Percentiles rank a stretch among this genome's conserved stretches.
Conservation (phyloP, 2,329 filamentous ascomycete genomes). For the Sodiomyces alkalinus region DNA sequence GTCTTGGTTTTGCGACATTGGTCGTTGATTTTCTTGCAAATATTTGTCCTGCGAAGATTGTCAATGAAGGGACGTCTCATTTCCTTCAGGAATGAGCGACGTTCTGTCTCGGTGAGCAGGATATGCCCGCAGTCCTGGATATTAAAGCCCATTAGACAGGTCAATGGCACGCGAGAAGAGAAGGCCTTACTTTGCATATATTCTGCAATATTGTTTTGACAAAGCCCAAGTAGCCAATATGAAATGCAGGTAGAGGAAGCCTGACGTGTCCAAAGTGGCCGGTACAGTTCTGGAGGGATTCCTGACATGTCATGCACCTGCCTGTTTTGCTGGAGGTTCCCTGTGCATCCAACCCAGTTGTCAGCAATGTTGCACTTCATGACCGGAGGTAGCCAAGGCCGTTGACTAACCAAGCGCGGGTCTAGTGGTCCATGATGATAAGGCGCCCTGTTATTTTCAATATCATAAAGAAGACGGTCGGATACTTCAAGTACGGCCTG, state of each 20-base stretch:
- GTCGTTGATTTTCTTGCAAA: conserved; percentile 78
- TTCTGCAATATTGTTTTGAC: conserved; percentile 85
- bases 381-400: background rate
- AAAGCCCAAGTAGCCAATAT: conserved; percentile 90
- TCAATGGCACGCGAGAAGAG: background rate
- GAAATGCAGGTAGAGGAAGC: conserved; percentile 81
- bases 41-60: conserved; percentile 67
- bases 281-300: conserved; percentile 69
- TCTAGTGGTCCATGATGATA: conserved; percentile 79
- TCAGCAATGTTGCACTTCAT: background rate
- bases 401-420: conserved; percentile 52
- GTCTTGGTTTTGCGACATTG: conserved; percentile 76
- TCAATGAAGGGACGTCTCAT: conserved; percentile 72
- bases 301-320: conserved; percentile 68
- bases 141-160: background rate
- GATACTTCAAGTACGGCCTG: conserved; percentile 91
- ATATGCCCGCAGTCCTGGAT: conserved; percentile 63
- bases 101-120: conserved; percentile 66
- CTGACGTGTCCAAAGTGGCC: conserved; percentile 93
- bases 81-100: conserved; percentile 62
- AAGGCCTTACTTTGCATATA: conserved; percentile 68
- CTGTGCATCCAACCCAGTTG: conserved; percentile 15
- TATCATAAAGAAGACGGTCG: conserved; percentile 86
- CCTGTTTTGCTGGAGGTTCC: conserved; percentile 77
- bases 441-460: conserved; percentile 61